A percentile compares a stretch with the other conserved stretches of the same genome.
Conservation (phyloP, 495 filamentous ascomycete genomes). For the Tuber magnatum region DNA sequence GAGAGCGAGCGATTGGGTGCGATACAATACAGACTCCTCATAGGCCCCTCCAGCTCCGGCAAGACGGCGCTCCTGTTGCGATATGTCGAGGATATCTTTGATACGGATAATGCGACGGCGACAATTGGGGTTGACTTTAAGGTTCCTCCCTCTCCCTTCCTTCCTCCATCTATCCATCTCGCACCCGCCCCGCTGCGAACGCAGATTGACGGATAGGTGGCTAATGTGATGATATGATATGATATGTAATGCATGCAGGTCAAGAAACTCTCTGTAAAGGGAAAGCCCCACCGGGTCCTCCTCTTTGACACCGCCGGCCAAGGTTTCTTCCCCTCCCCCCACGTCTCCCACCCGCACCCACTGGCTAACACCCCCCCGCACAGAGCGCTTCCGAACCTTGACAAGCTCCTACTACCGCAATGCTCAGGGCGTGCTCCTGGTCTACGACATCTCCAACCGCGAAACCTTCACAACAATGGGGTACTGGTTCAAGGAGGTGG, state of each 20-base stretch:
- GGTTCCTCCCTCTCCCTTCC: constrained; percentile 41
- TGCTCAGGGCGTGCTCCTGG: constrained; percentile 54
- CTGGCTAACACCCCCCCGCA: constrained; percentile 30
- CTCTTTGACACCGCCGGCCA: constrained; percentile 54
- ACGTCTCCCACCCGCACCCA: background rate
- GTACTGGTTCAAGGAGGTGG: constrained; percentile 55
- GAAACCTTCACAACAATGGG: constrained; percentile 54
- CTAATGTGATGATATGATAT: constrained; percentile 8
- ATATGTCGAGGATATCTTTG: constrained; percentile 57
- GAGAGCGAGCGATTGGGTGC: background rate
- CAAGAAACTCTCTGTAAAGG: constrained; percentile 46
- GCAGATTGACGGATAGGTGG: background rate
- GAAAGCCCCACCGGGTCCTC: constrained; percentile 51
- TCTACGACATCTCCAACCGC: constrained; percentile 54
- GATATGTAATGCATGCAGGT: constrained; percentile 23
- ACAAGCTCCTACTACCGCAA: constrained; percentile 57
- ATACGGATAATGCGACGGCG: constrained; percentile 51
- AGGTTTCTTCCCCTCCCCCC: constrained; percentile 18
- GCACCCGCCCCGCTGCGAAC: constrained; percentile 14
- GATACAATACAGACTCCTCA: constrained; percentile 26
- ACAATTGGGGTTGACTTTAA: constrained; percentile 60
- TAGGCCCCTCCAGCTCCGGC: constrained; percentile 37
- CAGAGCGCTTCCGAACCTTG: constrained; percentile 56
- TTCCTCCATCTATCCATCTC: constrained; percentile 17
- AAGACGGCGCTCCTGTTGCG: constrained; percentile 45